Base-by-base conservation (phyloP, 306 rosid species). In the Begonia masoniana region DNA sequence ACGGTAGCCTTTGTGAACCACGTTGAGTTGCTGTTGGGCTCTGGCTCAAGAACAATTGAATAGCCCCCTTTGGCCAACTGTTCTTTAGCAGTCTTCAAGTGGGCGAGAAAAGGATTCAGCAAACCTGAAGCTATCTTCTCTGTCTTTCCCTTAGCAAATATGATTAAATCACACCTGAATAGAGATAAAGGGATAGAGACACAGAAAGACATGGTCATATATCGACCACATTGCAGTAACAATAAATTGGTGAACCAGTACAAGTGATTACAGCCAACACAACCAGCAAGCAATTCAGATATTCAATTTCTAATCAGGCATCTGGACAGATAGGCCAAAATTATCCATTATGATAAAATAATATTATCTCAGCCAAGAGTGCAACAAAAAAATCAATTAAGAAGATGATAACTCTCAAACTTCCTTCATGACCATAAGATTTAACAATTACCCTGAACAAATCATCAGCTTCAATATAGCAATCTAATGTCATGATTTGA, bases 41-140 rank as follows among this genome's bases (percentile, higher is more conserved):
- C 93, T 7, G 88, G 95, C 83, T 83, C 80, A n/a, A 92, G 96
- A 74, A 68, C 71, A 54, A 92, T 81, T 3, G 96, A 86, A 74
- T 92, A 92, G 41, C 96, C 99, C 15, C 99, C 99, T 67, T 74
- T 83, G 63, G 74, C 96, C 93, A 92, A 77, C 75, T 87, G 99
- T 65, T 92, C 93, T 66, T 83, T 85, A n/a, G 99, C 99, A 74
- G 78, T 65, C 77, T 68, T 92, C 87, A 92, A 77, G 73, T 87
- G 99, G 46, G 95, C 74, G 64, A 92, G 88, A 72, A 86, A 92
- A 15, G 99, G 93, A 50, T 70, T 69, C 64, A 92, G 70, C 73
- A 92, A 83, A 57, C 99, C 96, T 0, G 99, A 79, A 52, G 93
- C 99, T 55, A 92, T 72, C 66, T 92, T 92, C 75, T 92, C 96